Evolutionary conservation across 1,284 basidiomycete genomes (phyloP).

Genomic region (Cryptococcus sp.): DNA sequence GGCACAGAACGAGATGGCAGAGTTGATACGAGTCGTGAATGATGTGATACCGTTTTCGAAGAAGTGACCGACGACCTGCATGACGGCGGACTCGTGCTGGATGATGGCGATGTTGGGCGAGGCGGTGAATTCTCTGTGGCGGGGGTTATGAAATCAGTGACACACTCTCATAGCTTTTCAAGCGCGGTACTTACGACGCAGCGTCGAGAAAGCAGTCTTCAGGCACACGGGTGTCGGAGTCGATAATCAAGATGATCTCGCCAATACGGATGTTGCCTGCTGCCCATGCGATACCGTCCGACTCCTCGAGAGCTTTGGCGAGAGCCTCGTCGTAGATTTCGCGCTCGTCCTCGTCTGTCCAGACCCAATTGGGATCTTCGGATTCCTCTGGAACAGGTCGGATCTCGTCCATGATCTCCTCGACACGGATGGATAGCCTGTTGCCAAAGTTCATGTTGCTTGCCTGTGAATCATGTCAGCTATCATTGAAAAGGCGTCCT

Average conservation of each 20-base stretch:
- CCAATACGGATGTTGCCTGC: conserved; percentile 56
- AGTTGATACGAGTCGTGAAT: conserved; percentile 71
- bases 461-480: conserved; percentile 49
- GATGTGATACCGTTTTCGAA: conserved; percentile 80
- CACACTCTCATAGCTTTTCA: background rate
- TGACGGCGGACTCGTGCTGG: conserved; percentile 55
- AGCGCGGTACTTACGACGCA: conserved; percentile 57
- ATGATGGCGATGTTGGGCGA: conserved; percentile 41
- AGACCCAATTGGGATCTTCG: conserved; percentile 23
- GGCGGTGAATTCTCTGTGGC: conserved; percentile 24
- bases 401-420: conserved; percentile 65
- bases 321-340: conserved; percentile 44
- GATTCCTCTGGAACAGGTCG: conserved; percentile 45
- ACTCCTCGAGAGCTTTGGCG: conserved; percentile 56
- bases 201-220: conserved; percentile 84
- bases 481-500: background rate
- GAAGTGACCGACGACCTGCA: conserved; percentile 82
- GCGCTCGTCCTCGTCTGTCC: conserved; percentile 43
- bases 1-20: conserved; percentile 65
- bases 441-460: conserved; percentile 87
- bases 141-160: background rate
- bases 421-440: conserved; percentile 68
- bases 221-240: conserved; percentile 80
- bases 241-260: conserved; percentile 69
- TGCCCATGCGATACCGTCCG: conserved; percentile 58